Conservation (phyloP, 805 yeast species). For the Tetrapisispora taiwanensis region DNA sequence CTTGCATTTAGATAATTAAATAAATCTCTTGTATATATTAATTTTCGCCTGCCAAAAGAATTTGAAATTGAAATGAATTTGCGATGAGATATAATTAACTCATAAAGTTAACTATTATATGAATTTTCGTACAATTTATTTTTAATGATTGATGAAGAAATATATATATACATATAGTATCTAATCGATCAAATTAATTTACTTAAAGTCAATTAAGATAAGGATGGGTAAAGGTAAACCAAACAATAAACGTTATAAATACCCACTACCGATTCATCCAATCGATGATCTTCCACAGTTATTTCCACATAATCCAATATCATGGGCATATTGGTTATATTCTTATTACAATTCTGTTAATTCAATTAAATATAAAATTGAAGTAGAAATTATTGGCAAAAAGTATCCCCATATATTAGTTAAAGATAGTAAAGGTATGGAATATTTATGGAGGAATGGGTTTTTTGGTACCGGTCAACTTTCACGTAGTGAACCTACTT, state of each 20-base stretch:
- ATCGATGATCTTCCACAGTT: constrained; percentile 39
- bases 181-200: too few species aligned
- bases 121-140: too few species aligned
- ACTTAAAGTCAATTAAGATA: too few species aligned
- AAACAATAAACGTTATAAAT: constrained; percentile 29
- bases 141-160: too few species aligned
- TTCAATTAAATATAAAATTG: constrained; percentile 10
- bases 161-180: too few species aligned
- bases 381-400: constrained; percentile 29
- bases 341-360: constrained; percentile 23
- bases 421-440: constrained; percentile 37
- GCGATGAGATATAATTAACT: too few species aligned
- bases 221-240: constrained; percentile 29
- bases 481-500: constrained; percentile 87
- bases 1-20: too few species aligned
- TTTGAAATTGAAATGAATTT: too few species aligned
- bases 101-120: too few species aligned
- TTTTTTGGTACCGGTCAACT: constrained; percentile 89
- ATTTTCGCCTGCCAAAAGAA: too few species aligned
- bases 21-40: too few species aligned
- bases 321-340: constrained; percentile 42
- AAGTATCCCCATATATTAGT: constrained; percentile 29
- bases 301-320: constrained; percentile 57
- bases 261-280: constrained; percentile 52
- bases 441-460: constrained; percentile 67